Base-by-base conservation (phyloP, 257 asterid genomes). In the Vinca minor region DNA sequence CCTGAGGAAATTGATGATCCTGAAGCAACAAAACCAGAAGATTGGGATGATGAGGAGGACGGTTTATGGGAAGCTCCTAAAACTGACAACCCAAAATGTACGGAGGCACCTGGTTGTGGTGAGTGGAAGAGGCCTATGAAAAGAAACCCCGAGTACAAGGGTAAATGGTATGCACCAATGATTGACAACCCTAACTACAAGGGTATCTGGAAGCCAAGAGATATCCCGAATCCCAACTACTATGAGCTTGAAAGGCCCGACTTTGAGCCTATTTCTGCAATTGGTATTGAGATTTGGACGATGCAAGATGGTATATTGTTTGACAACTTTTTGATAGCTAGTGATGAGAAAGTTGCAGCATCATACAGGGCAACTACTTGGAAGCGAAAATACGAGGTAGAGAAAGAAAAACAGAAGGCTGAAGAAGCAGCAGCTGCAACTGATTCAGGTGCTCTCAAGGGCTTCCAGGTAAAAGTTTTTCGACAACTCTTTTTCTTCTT, bases 31-130 rank as follows among this genome's bases (percentile, higher is more conserved):
- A 93, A 93, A 67, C 97, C 97, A 2, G 97, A 89, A 72, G 98
- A 93, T 52, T 93, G 98, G 98, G 97, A 87, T 66, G 97, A 93
- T 54, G 96, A 93, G 42, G 98, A 93, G 79, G 98, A 92, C 78
- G 98, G 98, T 70, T 90, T 80, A 53, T 92, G 98, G 98, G 98
- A 92, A 77, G 85, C 96, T 13, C 96, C 98, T 0, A 89, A 92
- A 65, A 65, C 82, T 53, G 94, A 89, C 62, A 92, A 92, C 81
- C 96, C 95, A 0, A 87, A 73, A 68, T 92, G 98, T 68, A 73
- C 63, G 0, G 95, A 78, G 62, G 95, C 85, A 66, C 95, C 98
- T 72, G 98, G 98, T 36, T 92, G 98, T 57, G 98, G 98, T 5
- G 96, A 81, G 80, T 92, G 98, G 98, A 92, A 84, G 82, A 82